Evolutionary conservation across 306 rosid species (phyloP), one percentile per base, ranked within the genome.

Genomic region (Ochetophila trinervis): DNA sequence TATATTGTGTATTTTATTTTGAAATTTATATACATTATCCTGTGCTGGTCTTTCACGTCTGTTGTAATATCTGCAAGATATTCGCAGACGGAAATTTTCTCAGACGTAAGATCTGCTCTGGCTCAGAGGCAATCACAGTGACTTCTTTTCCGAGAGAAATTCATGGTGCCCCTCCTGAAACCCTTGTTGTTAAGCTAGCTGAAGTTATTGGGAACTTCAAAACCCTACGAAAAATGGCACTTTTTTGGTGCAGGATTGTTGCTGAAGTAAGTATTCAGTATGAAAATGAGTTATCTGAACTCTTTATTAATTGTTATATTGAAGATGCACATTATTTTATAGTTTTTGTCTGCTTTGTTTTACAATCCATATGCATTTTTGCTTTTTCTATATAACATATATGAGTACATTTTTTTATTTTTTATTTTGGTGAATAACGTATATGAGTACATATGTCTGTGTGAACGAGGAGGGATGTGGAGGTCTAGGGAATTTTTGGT

Each of bases 161-260:
- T 78, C 99, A 88, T 60, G 95, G 99, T 78, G 88, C 99, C 66
- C 99, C 99, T 80, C 84, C 87, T 3, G 94, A 90, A 73, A 86
- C 96, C 82, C 82, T 94, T 51, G 81, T 90, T 73, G 96, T 88
- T 62, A 90, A 88, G 87, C 74, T 94, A 72, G 96, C 99, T 67
- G 97, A 90, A 86, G 80, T 88, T 55, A 71, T 85, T 35, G 99
- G 99, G 74, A 88, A 82, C 90, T 94, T 76, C 84, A 86, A 72
- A 81, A 53, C 76, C 73, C 49, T 83, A 22, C 83, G 74, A 65
- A 94, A 88, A 82, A 90, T 90, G 96, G 76, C 84, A 45, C 78
- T 90, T 63, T 94, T 94, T 83, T 94, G 99, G 99, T 67, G 84
- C 87, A 81, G 86, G 63, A 82, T 88, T 68, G 88, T 86, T 71